A percentile compares a stretch with the other conserved stretches of the same genome.
phyloP scores from a whole-genome alignment of 73 alveolate genomes.

The Urostyla sp. region DNA sequence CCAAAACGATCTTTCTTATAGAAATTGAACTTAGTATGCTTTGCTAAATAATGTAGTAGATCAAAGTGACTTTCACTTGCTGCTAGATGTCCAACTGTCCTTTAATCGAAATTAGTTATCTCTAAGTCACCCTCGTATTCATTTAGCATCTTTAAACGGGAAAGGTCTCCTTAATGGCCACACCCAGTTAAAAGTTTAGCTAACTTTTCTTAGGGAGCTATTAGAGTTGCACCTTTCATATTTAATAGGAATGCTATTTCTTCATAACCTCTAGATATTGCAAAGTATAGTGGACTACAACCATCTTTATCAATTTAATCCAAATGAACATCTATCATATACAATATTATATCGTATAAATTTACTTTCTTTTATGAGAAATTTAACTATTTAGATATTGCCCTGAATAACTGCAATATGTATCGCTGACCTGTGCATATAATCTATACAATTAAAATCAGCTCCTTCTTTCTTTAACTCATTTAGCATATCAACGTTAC shows the following conservation, averaged over 20 bases:
- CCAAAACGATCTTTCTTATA: constrained; percentile 41
- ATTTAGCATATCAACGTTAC: constrained; percentile 31
- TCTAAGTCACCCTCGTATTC: constrained; percentile 41
- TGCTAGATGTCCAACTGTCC: constrained; percentile 57
- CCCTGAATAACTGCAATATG: constrained; percentile 65
- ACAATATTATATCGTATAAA: not conserved
- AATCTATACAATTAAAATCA: constrained; percentile 57
- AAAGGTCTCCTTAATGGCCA: constrained; percentile 31
- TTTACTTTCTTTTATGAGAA: constrained; percentile 44
- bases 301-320: constrained; percentile 45
- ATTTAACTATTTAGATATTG: constrained; percentile 28
- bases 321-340: constrained; percentile 14
- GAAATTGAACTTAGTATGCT: constrained; percentile 32
- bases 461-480: constrained; percentile 51
- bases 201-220: constrained; percentile 25
- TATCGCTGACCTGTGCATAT: constrained; percentile 54
- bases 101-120: constrained; percentile 18
- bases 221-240: constrained; percentile 47
- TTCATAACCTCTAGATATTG: constrained; percentile 9
- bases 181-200: constrained; percentile 25
- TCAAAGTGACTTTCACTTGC: constrained; percentile 52
- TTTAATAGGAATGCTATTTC: constrained; percentile 36
- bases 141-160: not conserved
- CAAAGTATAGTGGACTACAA: constrained; percentile 40
- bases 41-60: not conserved